Base-by-base conservation (phyloP, 2,329 filamentous ascomycete genomes). In the Pochonia chlamydosporia region DNA sequence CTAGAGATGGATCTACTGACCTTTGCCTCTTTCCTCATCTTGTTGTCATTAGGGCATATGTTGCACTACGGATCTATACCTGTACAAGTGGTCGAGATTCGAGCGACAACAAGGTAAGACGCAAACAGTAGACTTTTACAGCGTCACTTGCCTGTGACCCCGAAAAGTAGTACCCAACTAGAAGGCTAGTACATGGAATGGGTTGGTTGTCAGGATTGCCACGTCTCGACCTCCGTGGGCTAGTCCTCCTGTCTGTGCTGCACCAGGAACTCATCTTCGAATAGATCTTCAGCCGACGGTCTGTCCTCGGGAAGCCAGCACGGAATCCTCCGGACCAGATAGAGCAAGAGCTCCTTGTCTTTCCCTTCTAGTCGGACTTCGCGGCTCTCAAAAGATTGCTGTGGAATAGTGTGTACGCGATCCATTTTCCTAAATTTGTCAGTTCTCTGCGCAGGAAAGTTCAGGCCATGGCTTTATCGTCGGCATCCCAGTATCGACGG, bases 251-350 rank as follows among this genome's bases (percentile, higher is more conserved):
- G 18, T 40, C 23, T 20, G 18, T 10, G 42, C 8, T 43, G 41
- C 41, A 40, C 18, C 28, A 52, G 44, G 30, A 54, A 52, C 24
- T 54, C 51, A 44, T 57, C 51, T 23, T 56, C 48, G 11, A 53
- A 51, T 11, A 61, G 44, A 7, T 59, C 51, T 45, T 56, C 50
- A 3, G 56, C 57, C 18, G 53, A 46, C 10, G 58, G 54, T 21
- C 59, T 52, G 10, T 59, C 48, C 42, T 60, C 57, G 5, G 58
- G 59, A 9, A 56, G 41, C 57, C 59, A 61, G 13, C 55, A 48
- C 28, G 61, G 42, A 21, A 59, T 47, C 23, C 52, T 58, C 6
- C 54, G 55, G 20, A 54, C 49, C 26, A 59, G 48, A 20, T 41
- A 25, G 28, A 60, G 43, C 33, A 54, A 33, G 14, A 56, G 45